These are phyloP conservation scores for Curvularia eragrostidis DNA, from an alignment of 2,329 filamentous ascomycete species.

Conservation along the genomic window DNA sequence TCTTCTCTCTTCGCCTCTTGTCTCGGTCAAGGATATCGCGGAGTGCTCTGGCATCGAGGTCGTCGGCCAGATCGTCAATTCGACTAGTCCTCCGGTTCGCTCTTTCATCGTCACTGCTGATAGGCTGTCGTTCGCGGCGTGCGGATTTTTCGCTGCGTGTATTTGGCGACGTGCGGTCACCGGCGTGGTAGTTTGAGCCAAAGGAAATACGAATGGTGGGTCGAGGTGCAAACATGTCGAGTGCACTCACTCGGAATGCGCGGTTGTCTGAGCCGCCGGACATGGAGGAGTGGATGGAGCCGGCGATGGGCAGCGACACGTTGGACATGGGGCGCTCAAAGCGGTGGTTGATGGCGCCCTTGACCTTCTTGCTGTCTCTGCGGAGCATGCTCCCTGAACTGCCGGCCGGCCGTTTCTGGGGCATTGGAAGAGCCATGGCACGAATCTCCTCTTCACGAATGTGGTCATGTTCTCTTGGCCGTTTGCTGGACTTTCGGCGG, in stretches of 20 bases:
- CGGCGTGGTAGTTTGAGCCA: conserved; percentile 63
- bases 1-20: conserved; percentile 77
- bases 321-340: conserved; percentile 72
- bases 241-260: conserved; percentile 79
- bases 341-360: conserved; percentile 62
- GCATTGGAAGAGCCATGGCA: conserved; percentile 75
- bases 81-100: conserved; percentile 64
- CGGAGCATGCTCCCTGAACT: conserved; percentile 67
- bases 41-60: conserved; percentile 81
- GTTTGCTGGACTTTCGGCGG: conserved; percentile 74
- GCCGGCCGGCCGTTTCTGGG: conserved; percentile 67
- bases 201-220: conserved; percentile 80
- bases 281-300: conserved; percentile 77
- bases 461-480: conserved; percentile 70
- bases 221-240: conserved; percentile 83
- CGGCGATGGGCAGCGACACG: conserved; percentile 74
- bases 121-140: conserved; percentile 61
- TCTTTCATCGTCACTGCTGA: conserved; percentile 56
- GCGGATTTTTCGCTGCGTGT: conserved; percentile 57
- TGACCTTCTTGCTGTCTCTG: conserved; percentile 70
- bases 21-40: conserved; percentile 92
- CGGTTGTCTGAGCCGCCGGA: conserved; percentile 76
- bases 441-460: conserved; percentile 87
- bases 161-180: conserved; percentile 41
- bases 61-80: conserved; percentile 77